Evolutionary conservation across 257 asterid species (phyloP), one percentile per base, ranked within the genome.

Genomic region (Fraxinus anomala): DNA sequence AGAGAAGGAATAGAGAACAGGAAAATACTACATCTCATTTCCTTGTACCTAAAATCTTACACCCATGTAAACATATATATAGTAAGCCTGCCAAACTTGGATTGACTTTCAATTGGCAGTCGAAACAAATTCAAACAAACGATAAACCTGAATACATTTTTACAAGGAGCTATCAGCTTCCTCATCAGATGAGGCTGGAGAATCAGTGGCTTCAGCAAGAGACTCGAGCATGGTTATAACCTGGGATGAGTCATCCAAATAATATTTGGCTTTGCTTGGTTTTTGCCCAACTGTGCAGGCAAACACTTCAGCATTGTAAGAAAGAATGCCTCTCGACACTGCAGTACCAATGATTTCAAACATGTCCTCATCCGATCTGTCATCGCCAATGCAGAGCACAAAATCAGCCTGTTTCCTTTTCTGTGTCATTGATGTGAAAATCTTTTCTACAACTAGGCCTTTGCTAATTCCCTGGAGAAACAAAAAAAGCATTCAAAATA

Each of bases 321-420:
- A 69, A 49, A 77, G 75, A 30, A 67, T 21, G 34, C 72, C 61
- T 59, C 70, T 68, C 12, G 80, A 77, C 37, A 69, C 14, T 14
- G 80, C 75, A 77, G 33, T 68, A 17, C 34, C 75, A 49, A 77
- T 77, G 26, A 77, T 49, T 77, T 77, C 80, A 47, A 77, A 77
- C 79, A 76, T 76, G 65, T 76, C 79, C 47, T 66, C 56, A 70
- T 88, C 91, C n/a, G 91, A 88, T 85, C 91, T 80, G 76, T 88
- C 91, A 47, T 88, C 91, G 30, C 91, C 91, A 73, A 88, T 84
- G 80, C 91, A 88, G 65, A 88, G 85, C 73, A 88, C 91, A 80
- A 88, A 88, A 82, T 88, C 91, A 59, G 82, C 81, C 78, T 67
- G 83, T 72, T 73, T 88, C 75, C 84, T 88, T 76, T 83, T 83